Evolutionary conservation across 495 filamentous ascomycete genomes (phyloP), one percentile per base, ranked within the genome.

Genomic region (Penicillium psychrofluorescens): DNA sequence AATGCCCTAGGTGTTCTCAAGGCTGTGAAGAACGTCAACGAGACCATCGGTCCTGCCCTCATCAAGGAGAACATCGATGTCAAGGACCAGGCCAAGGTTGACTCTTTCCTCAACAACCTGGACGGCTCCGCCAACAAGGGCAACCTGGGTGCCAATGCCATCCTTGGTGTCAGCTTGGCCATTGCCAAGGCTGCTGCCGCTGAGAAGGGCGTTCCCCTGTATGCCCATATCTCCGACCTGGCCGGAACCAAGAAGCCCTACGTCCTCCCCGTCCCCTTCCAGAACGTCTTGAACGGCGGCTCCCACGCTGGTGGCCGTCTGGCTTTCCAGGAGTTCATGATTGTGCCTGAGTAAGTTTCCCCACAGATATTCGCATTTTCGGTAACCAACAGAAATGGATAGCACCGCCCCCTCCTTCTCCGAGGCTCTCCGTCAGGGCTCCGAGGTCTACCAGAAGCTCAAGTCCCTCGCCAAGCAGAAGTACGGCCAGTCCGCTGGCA

Each of bases 251-350:
- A 97, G 85, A 95, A 99, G 85, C 94, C 94, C 60, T 99, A 95
- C 62, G 94, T 99, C 48, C 85, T 99, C 9, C 94, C 94, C 42
- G 94, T 99, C 44, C 94, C 94, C 51, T 99, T 99, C 86, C 87
- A 90, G 89, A 99, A 99, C 76, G 94, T 99, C 63, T 80, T 99
- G 49, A 99, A 99, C 72, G 94, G 94, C 73, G 92, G 92, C 64
- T 97, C 91, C 59, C 94, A 99, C 76, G 94, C 94, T 51, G 94
- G 94, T 79, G 94, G 94, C 59, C 88, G 92, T 67, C 77, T 99
- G 45, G 94, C 94, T 50, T 99, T 99, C 85, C 94, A 99, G 74
- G 94, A 99, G 71, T 99, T 99, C 83, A 99, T 99, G 94, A 95
- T 99, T 58, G 94, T 97, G 38, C 94, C 94, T 47, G 82, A 77